Conservation (phyloP, 441 rosid species). For the Populus hybrid region DNA sequence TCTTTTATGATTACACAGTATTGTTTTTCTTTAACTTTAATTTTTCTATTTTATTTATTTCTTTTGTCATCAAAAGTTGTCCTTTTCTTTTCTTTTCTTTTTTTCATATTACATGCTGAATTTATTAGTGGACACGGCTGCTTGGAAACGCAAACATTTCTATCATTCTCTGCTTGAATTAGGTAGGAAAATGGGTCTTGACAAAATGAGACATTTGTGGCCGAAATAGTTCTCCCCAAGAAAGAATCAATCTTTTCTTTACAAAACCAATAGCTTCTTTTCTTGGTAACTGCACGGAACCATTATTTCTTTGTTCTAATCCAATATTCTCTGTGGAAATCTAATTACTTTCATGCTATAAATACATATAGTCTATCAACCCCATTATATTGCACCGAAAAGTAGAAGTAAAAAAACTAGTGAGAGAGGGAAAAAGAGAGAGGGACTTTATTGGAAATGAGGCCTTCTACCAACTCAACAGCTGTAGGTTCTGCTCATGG, state of each 20-base stretch:
- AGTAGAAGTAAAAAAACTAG: background rate
- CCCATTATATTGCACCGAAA: background rate
- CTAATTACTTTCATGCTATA: background rate
- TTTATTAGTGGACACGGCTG: background rate
- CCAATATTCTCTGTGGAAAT: background rate
- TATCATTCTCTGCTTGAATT: background rate
- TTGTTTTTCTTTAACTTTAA: no score
- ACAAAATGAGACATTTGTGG: background rate
- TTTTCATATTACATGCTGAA: background rate
- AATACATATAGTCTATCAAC: background rate
- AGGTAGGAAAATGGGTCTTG: background rate
- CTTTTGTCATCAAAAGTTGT: background rate
- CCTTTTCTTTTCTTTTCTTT: no score
- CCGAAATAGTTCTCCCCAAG: background rate
- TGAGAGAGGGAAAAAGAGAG: background rate
- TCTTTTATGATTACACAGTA: no score
- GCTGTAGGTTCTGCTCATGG: conserved; percentile 2
- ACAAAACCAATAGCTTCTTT: background rate
- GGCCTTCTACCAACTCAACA: conserved; percentile 26
- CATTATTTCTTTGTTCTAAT: background rate
- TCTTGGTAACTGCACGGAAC: background rate
- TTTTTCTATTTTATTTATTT: no score
- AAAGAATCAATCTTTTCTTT: background rate
- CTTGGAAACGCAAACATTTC: background rate
- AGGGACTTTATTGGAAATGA: background rate